These are phyloP conservation scores for Paecilomyces variotii DNA, from an alignment of 2,329 filamentous ascomycete genomes.

Conservation along the genomic window DNA sequence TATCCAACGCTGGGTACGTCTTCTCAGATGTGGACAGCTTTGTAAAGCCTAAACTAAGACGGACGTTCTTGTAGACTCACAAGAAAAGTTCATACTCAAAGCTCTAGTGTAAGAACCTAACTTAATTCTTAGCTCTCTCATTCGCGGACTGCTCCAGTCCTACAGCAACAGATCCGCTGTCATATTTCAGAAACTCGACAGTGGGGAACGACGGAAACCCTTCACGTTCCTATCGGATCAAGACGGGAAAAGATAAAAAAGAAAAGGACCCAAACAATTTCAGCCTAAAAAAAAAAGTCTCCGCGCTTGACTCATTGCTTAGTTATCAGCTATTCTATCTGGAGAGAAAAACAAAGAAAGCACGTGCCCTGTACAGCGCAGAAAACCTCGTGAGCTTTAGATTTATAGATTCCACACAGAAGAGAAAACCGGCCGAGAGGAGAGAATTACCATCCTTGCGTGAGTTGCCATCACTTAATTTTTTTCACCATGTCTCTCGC, in stretches of 20 bases:
- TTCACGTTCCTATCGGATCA: background rate
- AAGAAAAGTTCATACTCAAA: no score
- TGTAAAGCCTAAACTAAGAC: no score
- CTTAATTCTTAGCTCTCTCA: background rate
- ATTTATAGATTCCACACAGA: background rate
- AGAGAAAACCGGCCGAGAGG: background rate
- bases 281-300: no score
- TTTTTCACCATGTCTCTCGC: background rate
- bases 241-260: background rate
- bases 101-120: no score
- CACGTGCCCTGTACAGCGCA: background rate
- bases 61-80: no score
- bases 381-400: background rate
- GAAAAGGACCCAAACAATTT: no score
- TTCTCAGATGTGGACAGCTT: no score
- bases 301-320: background rate
- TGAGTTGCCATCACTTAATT: background rate
- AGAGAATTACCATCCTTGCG: background rate
- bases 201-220: background rate
- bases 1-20: no score
- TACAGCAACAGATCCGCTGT: no score
- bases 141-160: no score
- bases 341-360: background rate
- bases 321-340: background rate
- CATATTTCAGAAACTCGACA: no score